These are phyloP conservation scores for Neurospora tetraspora DNA, from an alignment of 495 filamentous ascomycete species.

Conservation along the genomic window DNA sequence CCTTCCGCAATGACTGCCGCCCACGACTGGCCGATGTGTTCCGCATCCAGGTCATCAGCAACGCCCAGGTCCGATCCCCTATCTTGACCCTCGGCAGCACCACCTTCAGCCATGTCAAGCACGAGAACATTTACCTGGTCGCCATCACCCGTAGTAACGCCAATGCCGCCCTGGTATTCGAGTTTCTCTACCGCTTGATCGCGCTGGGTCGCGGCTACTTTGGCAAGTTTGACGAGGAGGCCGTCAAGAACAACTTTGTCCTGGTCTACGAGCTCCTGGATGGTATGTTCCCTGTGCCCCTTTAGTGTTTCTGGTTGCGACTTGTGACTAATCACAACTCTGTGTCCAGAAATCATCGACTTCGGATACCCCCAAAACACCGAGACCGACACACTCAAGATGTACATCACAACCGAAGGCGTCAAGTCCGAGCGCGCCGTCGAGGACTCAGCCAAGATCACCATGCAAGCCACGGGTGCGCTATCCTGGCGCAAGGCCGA, in stretches of 20 bases:
- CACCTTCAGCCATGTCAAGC: slow-evolving; percentile 98
- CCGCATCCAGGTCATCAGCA: slow-evolving; percentile 98
- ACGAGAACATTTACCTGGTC: slow-evolving; percentile 98
- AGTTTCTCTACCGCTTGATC: slow-evolving; percentile 91
- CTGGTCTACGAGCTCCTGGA: slow-evolving; percentile 96
- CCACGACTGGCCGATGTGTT: slow-evolving; percentile 97
- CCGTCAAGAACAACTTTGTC: slow-evolving; percentile 99
- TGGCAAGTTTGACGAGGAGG: slow-evolving; percentile 98
- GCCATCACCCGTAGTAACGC: slow-evolving; percentile 99
- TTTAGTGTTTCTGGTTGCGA: background rate
- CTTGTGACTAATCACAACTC: background rate
- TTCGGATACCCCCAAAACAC: slow-evolving; percentile 99
- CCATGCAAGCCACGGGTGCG: slow-evolving; percentile 97
- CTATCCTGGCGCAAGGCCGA: slow-evolving; percentile 94
- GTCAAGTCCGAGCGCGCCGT: slow-evolving; percentile 90
- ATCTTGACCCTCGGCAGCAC: slow-evolving; percentile 96
- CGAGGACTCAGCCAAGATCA: slow-evolving; percentile 92
- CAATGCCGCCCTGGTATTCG: slow-evolving; percentile 96
- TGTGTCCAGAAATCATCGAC: slow-evolving; percentile 77
- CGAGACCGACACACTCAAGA: slow-evolving; percentile 97
- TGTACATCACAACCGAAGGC: slow-evolving; percentile 99
- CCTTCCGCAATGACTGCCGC: slow-evolving; percentile 95
- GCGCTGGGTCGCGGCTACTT: slow-evolving; percentile 91
- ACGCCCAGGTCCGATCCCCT: slow-evolving; percentile 93
- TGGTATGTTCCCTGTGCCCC: slow-evolving; percentile 42